These are phyloP conservation scores for Cutaneotrichosporon daszewskae DNA, from an alignment of 1,284 basidiomycete genomes.

Conservation along the genomic window DNA sequence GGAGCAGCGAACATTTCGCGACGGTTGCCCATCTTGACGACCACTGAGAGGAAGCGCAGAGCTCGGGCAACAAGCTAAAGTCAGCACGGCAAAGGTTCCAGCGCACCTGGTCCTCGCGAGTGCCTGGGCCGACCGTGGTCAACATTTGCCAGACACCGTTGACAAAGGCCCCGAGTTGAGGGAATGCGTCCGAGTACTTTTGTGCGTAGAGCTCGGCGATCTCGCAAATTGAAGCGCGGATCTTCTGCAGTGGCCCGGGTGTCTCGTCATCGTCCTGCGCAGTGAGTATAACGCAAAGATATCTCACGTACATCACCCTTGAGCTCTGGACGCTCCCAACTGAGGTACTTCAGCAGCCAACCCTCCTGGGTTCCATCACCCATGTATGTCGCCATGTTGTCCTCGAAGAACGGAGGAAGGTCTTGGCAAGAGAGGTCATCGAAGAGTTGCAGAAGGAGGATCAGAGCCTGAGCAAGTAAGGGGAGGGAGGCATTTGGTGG, in stretches of 20 bases:
- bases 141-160: conserved; percentile 86
- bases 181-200: conserved; percentile 82
- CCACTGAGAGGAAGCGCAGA: conserved; percentile 83
- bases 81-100: conserved; percentile 3
- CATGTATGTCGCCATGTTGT: conserved; percentile 77
- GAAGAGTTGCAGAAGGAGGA: conserved; percentile 77
- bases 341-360: conserved; percentile 70
- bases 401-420: conserved; percentile 89
- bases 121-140: conserved; percentile 62
- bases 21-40: conserved; percentile 80
- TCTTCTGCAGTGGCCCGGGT: conserved; percentile 74
- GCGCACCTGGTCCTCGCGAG: conserved; percentile 69
- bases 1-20: conserved; percentile 56
- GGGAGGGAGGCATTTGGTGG: conserved; percentile 44
- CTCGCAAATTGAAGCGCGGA: conserved; percentile 86
- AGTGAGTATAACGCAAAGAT: conserved; percentile 5
- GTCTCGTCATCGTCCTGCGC: conserved; percentile 75
- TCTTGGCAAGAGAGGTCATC: conserved; percentile 95
- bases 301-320: conserved; percentile 60
- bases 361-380: conserved; percentile 54
- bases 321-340: conserved; percentile 68
- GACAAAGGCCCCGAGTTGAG: conserved; percentile 74
- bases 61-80: conserved; percentile 83
- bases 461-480: conserved; percentile 64
- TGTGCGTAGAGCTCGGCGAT: conserved; percentile 89